Conservation (phyloP, 2,329 filamentous ascomycete species). For the Drechslerella stenobrocha region DNA sequence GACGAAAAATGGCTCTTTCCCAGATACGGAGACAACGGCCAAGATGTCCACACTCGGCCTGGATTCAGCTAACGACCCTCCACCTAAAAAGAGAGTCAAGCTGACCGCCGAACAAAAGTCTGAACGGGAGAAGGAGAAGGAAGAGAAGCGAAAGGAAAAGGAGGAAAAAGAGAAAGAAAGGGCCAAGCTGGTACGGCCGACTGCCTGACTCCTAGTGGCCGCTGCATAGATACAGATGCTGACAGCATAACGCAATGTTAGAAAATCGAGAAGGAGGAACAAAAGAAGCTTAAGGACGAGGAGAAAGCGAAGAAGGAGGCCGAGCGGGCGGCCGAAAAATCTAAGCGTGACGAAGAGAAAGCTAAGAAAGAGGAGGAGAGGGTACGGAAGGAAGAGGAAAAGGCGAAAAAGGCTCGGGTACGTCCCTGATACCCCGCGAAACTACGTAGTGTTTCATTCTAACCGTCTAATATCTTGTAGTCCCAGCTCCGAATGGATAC, state of each 20-base stretch:
- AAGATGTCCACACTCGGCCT: conserved; percentile 40
- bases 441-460: conserved; percentile 51
- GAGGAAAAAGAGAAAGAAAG: conserved; percentile 59
- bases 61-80: conserved; percentile 20
- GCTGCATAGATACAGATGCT: conserved; percentile 3
- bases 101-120: conserved; percentile 52
- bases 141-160: conserved; percentile 58
- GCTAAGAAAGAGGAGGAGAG: conserved; percentile 56
- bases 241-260: conserved; percentile 36
- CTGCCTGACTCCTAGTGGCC: not conserved
- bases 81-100: conserved; percentile 32
- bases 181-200: conserved; percentile 54
- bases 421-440: conserved; percentile 40
- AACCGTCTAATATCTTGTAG: conserved; percentile 54
- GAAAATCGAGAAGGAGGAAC: conserved; percentile 54
- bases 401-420: conserved; percentile 59
- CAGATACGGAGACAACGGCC: conserved; percentile 29
- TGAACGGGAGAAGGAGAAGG: conserved; percentile 58
- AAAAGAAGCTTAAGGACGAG: conserved; percentile 56
- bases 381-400: conserved; percentile 54
- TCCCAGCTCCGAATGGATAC: conserved; percentile 60
- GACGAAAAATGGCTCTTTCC: conserved; percentile 10
- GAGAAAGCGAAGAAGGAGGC: conserved; percentile 58
- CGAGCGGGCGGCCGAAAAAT: conserved; percentile 52
- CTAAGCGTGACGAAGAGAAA: conserved; percentile 57